phyloP scores from a whole-genome alignment of 2,329 filamentous ascomycete genomes.

The Colletotrichum neosansevieriae region DNA sequence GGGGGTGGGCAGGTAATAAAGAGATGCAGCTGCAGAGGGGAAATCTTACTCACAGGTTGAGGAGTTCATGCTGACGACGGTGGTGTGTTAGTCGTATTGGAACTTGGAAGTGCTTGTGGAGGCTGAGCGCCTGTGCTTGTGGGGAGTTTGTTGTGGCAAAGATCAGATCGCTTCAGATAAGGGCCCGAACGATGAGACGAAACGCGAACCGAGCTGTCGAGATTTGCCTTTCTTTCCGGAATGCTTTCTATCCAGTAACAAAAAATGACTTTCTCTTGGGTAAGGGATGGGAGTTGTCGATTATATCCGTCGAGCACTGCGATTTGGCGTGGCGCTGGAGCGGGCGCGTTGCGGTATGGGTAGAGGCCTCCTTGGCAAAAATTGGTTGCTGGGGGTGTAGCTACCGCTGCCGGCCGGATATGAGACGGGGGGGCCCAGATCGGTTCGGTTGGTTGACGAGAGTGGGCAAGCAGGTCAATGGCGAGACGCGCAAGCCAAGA shows the following conservation, averaged over 20 bases:
- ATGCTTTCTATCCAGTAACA: neutral
- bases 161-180: slow-evolving; percentile 38
- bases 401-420: slow-evolving; percentile 14
- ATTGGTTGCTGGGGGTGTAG: neutral
- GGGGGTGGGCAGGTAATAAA: slow-evolving; percentile 20
- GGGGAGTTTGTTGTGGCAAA: slow-evolving; percentile 24
- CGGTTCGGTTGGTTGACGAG: neutral
- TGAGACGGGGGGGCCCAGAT: slow-evolving; percentile 14
- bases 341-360: neutral
- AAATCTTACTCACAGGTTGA: slow-evolving; percentile 30
- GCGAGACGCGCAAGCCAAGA: slow-evolving; percentile 23
- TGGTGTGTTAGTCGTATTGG: slow-evolving; percentile 1
- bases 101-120: neutral
- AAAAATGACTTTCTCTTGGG: too few species aligned
- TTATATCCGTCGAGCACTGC: neutral
- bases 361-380: slow-evolving; percentile 33
- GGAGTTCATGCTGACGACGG: slow-evolving; percentile 31
- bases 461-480: neutral
- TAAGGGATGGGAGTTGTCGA: neutral
- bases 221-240: neutral
- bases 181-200: slow-evolving; percentile 33
- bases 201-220: slow-evolving; percentile 39
- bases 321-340: neutral
- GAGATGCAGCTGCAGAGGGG: neutral
- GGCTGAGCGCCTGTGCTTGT: slow-evolving; percentile 23